A percentile compares a stretch with the other conserved stretches of the same genome.
Conservation (phyloP, 441 rosid species). For the Erodium trifolium region DNA sequence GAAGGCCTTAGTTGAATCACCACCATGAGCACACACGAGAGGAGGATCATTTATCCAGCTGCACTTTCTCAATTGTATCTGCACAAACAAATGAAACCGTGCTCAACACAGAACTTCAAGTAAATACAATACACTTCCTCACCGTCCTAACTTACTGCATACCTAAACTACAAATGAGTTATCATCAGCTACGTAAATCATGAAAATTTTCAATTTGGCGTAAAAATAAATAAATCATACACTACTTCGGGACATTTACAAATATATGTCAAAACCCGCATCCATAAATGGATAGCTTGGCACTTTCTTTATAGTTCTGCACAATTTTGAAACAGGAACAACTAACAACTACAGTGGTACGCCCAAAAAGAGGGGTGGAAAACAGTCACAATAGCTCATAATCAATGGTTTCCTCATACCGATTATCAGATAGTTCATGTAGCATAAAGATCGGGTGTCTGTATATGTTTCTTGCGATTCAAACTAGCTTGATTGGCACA, state of each 20-base stretch:
- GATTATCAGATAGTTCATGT: not conserved
- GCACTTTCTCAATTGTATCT: slow-evolving; percentile 53
- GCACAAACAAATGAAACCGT: slow-evolving; percentile 12
- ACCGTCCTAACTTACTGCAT: not conserved
- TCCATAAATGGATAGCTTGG: not conserved
- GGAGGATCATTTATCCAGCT: slow-evolving; percentile 84
- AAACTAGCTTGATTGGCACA: not conserved
- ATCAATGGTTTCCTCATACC: not conserved
- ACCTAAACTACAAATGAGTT: not conserved
- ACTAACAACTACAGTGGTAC: not conserved
- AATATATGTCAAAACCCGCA: not conserved
- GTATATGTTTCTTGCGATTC: not conserved
- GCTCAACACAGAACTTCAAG: not conserved
- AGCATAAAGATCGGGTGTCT: not conserved
- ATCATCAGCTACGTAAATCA: not conserved
- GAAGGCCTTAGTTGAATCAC: slow-evolving; percentile 71
- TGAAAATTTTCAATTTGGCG: not conserved
- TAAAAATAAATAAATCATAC: not conserved
- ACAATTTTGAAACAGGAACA: too few relatives aligned
- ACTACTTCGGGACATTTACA: not conserved
- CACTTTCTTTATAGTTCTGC: not conserved
- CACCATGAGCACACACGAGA: slow-evolving; percentile 97
- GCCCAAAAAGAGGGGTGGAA: not conserved
- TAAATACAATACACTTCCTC: not conserved
- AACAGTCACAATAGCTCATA: not conserved